A percentile compares a stretch with the other conserved stretches of the same genome.
phyloP scores from a whole-genome alignment of 225 moss, liverwort and hornwort species.

The Thuidium tamariscinum region DNA sequence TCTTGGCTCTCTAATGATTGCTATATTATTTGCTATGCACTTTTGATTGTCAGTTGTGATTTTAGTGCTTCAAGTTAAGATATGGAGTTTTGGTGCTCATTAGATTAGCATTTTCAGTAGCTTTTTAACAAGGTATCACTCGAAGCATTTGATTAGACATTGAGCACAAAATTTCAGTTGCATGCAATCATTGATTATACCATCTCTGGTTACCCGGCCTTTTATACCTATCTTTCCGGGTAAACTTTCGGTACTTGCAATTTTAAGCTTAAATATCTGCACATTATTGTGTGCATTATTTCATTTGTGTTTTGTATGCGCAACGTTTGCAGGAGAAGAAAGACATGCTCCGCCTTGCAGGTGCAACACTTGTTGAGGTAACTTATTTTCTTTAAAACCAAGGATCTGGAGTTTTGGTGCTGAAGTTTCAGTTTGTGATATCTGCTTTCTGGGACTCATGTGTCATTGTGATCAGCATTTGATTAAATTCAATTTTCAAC shows the following conservation, averaged over 20 bases:
- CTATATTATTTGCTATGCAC: not conserved
- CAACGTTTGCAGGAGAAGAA: conserved; percentile 72
- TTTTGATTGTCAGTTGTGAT: not conserved
- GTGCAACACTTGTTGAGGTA: conserved; percentile 85
- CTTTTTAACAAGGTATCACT: not conserved
- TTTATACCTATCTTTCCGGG: not conserved
- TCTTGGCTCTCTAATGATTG: not conserved
- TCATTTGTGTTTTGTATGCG: not conserved
- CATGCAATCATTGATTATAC: not conserved
- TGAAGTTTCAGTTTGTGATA: not conserved
- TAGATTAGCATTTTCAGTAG: not conserved
- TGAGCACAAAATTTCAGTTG: not conserved
- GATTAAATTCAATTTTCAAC: not conserved
- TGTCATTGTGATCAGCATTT: not conserved
- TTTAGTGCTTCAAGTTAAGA: not conserved
- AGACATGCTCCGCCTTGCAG: conserved; percentile 93
- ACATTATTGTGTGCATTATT: not conserved
- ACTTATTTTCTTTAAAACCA: not conserved
- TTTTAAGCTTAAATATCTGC: not conserved
- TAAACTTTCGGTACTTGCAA: not conserved
- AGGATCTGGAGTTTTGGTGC: not conserved
- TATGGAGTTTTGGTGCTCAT: not conserved
- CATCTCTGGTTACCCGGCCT: not conserved
- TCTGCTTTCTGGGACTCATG: not conserved
- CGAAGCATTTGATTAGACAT: not conserved